Conservation (phyloP, 306 rosid genomes). For the Pueraria montana region DNA sequence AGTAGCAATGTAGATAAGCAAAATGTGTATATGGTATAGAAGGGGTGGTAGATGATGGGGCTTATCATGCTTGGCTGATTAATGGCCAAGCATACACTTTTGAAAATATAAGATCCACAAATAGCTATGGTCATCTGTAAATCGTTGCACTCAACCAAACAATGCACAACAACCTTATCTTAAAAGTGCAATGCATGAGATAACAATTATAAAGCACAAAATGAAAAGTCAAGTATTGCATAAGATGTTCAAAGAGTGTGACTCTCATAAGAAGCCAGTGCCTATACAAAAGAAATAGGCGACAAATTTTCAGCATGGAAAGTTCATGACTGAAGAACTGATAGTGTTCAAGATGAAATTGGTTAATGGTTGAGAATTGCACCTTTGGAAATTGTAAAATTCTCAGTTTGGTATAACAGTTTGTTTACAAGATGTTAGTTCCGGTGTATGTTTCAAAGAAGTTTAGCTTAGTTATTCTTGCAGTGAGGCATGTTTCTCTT, state of each 20-base stretch:
- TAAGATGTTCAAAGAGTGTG: constrained; percentile 1
- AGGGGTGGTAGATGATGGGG: constrained; percentile 44
- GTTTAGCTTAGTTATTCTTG: background rate
- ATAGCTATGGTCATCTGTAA: constrained; percentile 32
- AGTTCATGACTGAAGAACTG: constrained; percentile 7
- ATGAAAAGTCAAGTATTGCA: constrained; percentile 18
- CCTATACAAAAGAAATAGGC: background rate
- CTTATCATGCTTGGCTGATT: constrained; percentile 49
- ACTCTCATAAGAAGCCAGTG: background rate
- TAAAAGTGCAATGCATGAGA: constrained; percentile 42
- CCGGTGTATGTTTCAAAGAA: background rate
- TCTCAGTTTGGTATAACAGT: background rate
- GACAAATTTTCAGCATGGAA: background rate
- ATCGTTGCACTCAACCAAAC: constrained; percentile 39
- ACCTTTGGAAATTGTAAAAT: constrained; percentile 1
- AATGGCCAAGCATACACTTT: constrained; percentile 44
- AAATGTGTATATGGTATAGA: constrained; percentile 40
- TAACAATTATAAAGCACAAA: constrained; percentile 18
- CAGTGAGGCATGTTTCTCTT: constrained; percentile 19
- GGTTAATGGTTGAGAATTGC: background rate
- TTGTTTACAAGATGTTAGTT: constrained; percentile 6
- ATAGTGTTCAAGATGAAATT: background rate
- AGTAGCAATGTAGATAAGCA: constrained; percentile 40
- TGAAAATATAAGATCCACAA: constrained; percentile 46
- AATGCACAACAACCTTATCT: constrained; percentile 43